Base-by-base conservation (phyloP, 495 filamentous ascomycete genomes). In the Penicillium ochrochloron region DNA sequence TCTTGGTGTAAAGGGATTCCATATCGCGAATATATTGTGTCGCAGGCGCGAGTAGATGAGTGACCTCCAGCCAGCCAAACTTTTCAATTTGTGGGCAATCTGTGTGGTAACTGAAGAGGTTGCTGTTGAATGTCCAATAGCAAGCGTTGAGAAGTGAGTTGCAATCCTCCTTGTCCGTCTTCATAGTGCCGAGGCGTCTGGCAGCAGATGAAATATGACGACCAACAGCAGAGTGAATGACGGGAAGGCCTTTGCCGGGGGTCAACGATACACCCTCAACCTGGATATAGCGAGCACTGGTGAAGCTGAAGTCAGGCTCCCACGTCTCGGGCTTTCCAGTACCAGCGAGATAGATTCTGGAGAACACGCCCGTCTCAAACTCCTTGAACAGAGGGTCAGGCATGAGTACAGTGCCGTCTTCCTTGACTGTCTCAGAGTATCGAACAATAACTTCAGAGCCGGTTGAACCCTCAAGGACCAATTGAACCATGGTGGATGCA, bases 1-100 rank as follows among this genome's bases (percentile, higher is more conserved):
- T 74, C 55, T 74, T 74, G 14, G 67, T 66, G 52, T 74, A 74
- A 0, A 74, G 50, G 6, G 63, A 60, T 29, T 74, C 72, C 72
- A 74, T 74, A 35, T 74, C 72, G 33, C 72, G 70, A 25, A 70
- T 66, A 23, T 74, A 74, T 46, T 74, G 72, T 6, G 72, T 74
- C 1, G 72, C 72, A 68, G 72, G 72, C 41, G 70, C 70, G 5
- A 74, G 72, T 2, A 74, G 59, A 25, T 67, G 67, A 0, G 72
- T 74, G 34, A 74, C 72, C 57, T 74, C 72, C 12, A 74, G 60
- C 72, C 72, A 74, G 11, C 72, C 72, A 42, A 74, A 74, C 31
- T 74, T 74, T 61, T 74, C 72, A 35, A 74, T 74, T 59, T 74
- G 72, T 12, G 72, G 72, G 50, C 72, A 74, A 54, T 74, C 72